phyloP scores from a whole-genome alignment of 371 early-diverging fungal genomes.

The Lichtheimia hyalospora region DNA sequence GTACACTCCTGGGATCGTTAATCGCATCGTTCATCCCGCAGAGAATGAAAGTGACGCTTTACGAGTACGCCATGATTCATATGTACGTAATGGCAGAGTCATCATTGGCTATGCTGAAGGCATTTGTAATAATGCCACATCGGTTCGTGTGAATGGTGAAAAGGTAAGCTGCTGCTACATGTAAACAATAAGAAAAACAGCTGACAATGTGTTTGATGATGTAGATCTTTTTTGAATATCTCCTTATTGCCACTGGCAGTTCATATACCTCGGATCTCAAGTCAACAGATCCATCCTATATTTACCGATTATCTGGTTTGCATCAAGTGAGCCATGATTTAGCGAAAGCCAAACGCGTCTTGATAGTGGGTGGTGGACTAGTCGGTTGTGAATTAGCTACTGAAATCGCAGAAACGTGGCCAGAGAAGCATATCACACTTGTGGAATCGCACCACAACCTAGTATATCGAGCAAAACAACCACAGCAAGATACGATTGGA shows the following conservation, averaged over 20 bases:
- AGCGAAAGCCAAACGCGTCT: conserved; percentile 48
- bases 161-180: conserved; percentile 14
- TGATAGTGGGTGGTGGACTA: conserved; percentile 61
- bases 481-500: conserved; percentile 46
- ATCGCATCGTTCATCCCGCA: conserved; percentile 28
- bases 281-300: conserved; percentile 39
- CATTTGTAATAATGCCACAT: conserved; percentile 30
- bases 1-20: conserved; percentile 43
- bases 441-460: conserved; percentile 44
- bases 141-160: conserved; percentile 29
- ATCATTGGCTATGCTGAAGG: conserved; percentile 42
- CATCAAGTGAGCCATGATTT: conserved; percentile 47
- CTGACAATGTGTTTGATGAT: neutral
- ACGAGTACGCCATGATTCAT: conserved; percentile 35
- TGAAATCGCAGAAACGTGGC: conserved; percentile 47
- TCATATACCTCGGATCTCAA: conserved; percentile 54
- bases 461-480: conserved; percentile 29
- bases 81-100: conserved; percentile 42
- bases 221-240: conserved; percentile 48
- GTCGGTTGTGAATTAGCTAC: conserved; percentile 69
- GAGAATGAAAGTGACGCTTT: conserved; percentile 17
- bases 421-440: conserved; percentile 54
- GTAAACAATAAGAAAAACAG: neutral
- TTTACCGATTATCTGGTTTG: conserved; percentile 35
- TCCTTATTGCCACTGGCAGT: conserved; percentile 71